Percentiles rank a stretch among this genome's conserved stretches.
Evolutionary conservation across 176 grass and related monocot genomes (phyloP).

Genomic region (Dactylis glomerata): DNA sequence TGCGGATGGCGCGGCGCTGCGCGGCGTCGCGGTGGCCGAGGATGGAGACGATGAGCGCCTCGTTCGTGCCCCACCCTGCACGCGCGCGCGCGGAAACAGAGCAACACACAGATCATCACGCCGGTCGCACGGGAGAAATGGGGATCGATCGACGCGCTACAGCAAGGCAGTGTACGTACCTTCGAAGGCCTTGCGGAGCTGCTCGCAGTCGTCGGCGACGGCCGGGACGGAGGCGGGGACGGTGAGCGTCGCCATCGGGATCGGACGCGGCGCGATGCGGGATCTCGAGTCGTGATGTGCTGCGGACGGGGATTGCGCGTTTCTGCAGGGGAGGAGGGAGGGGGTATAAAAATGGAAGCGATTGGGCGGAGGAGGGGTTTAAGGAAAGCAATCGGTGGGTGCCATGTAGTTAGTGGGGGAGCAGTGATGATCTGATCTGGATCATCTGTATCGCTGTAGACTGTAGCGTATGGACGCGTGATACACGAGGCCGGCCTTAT

Average conservation of each 20-base stretch:
- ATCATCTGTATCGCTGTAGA: background rate
- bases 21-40: conserved; percentile 79
- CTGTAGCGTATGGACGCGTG: background rate
- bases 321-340: background rate
- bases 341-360: background rate
- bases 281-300: conserved; percentile 20
- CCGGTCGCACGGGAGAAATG: background rate
- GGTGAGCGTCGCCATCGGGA: conserved; percentile 65
- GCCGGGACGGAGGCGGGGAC: conserved; percentile 55
- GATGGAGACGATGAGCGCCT: conserved; percentile 85
- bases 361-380: background rate
- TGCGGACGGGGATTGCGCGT: conserved; percentile 18
- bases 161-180: conserved; percentile 14
- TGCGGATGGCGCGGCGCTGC: conserved; percentile 74
- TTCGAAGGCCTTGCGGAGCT: conserved; percentile 85
- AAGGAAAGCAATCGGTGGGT: conserved; percentile 1
- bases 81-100: background rate
- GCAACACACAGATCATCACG: conserved; percentile 6
- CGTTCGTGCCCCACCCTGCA: conserved; percentile 91
- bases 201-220: conserved; percentile 71
- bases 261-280: background rate
- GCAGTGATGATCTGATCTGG: background rate
- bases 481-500: background rate
- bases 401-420: background rate
- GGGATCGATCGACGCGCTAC: background rate